Base-by-base conservation (phyloP, 306 rosid genomes). In the Quercus bicolor region DNA sequence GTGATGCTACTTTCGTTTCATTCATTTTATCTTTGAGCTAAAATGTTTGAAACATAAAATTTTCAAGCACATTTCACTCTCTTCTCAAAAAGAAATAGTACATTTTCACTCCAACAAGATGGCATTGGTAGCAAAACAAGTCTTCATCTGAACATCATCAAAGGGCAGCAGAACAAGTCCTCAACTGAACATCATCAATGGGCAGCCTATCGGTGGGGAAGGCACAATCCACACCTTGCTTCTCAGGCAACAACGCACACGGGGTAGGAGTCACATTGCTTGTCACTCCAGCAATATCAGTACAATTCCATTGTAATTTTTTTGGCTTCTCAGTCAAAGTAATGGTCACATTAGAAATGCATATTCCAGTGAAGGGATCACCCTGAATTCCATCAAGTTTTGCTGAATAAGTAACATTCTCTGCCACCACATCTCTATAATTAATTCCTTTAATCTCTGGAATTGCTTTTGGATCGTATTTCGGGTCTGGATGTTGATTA, bases 241-340 rank as follows among this genome's bases (percentile, higher is more conserved):
- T 77, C 82, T 78, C 82, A 0, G 89, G 85, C 74, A 92, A 75
- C 84, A 85, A 81, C 2, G 9, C 78, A 9, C 98, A 92, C 1
- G 97, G 65, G 75, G 52, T 18, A 48, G 97, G 97, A 6, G 37
- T 77, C 60, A 94, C 98, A 52, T 77, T 84, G 53, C 86, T 85
- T 4, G 93, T 85, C 8, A 72, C n/a, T 5, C 98, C 97, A 51
- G 56, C 80, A 69, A 93, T 6, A 69, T 86, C 26, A 26, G 86
- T 85, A 72, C 98, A 91, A 26, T 87, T 88, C 98, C 98, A 93
- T 56, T 83, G 92, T 70, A 82, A 29, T 29, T 91, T 60, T 65
- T 88, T 80, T 0, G 66, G 74, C 5, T 73, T 28, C 7, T 19
- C 70, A 51, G 71, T 53, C 62, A 92, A 0, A 1, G 57, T 65